phyloP scores from a whole-genome alignment of 2,329 filamentous ascomycete species.

The Juglanconis juglandina region DNA sequence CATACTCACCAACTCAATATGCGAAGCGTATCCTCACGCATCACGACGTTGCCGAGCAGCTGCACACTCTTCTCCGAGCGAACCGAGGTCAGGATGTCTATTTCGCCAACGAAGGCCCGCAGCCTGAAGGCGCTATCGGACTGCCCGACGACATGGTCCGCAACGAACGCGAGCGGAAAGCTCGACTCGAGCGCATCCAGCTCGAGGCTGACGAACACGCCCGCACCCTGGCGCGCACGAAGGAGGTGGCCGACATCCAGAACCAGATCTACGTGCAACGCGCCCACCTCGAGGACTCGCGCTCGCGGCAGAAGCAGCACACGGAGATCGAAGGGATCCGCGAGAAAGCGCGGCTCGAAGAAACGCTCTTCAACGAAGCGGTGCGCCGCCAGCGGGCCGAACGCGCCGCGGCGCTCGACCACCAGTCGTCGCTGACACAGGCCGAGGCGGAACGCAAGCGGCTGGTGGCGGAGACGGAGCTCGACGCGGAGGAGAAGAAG shows the following conservation, averaged over 20 bases:
- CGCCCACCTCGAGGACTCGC: slow-evolving; percentile 50
- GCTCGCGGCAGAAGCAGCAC: slow-evolving; percentile 42
- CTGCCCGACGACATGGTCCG: slow-evolving; percentile 48
- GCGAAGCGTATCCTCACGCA: slow-evolving; percentile 43
- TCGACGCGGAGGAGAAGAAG: slow-evolving; percentile 41
- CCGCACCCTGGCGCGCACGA: slow-evolving; percentile 44
- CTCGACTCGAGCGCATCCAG: slow-evolving; percentile 41
- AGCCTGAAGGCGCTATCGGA: slow-evolving; percentile 51
- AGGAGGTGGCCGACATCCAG: slow-evolving; percentile 50
- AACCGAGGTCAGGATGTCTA: slow-evolving; percentile 53
- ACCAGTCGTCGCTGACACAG: slow-evolving; percentile 46
- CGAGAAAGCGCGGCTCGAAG: slow-evolving; percentile 45
- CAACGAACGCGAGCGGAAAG: slow-evolving; percentile 48
- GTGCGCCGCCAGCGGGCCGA: slow-evolving; percentile 35
- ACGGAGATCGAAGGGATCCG: slow-evolving; percentile 43
- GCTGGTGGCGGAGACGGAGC: slow-evolving; percentile 44
- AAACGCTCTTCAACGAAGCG: slow-evolving; percentile 36
- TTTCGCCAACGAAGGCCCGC: slow-evolving; percentile 50
- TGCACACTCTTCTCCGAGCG: slow-evolving; percentile 46
- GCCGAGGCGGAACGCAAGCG: slow-evolving; percentile 42
- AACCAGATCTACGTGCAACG: slow-evolving; percentile 47
- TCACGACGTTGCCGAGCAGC: slow-evolving; percentile 34
- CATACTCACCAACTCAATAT: slow-evolving; percentile 65
- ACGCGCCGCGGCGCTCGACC: slow-evolving; percentile 36
- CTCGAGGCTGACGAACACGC: slow-evolving; percentile 48